phyloP scores from a whole-genome alignment of 768 basidiomycete species.

The Russula earlei region DNA sequence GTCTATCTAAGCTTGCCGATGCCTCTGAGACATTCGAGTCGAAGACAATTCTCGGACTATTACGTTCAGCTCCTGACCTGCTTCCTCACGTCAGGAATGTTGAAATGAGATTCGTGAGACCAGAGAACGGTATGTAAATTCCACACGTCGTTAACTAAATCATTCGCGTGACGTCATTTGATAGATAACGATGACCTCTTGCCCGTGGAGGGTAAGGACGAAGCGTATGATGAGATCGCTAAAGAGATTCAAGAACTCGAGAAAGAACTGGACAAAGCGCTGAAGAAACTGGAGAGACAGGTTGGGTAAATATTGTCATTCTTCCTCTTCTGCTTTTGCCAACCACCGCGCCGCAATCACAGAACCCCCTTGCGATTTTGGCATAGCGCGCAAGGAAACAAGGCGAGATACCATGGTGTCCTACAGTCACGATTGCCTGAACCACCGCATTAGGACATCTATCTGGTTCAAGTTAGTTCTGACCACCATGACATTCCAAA shows the following conservation, averaged over 20 bases:
- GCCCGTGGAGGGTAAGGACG: constrained; percentile 79
- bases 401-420: constrained; percentile 35
- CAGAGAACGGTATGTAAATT: constrained; percentile 45
- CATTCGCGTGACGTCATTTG: not conserved
- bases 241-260: constrained; percentile 65
- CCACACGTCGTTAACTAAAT: not conserved
- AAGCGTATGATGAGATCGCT: constrained; percentile 71
- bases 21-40: constrained; percentile 68
- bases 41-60: constrained; percentile 59
- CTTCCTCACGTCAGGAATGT: constrained; percentile 61
- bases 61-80: constrained; percentile 78
- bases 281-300: constrained; percentile 57
- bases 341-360: constrained; percentile 22
- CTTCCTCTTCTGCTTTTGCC: not conserved
- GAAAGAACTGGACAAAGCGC: constrained; percentile 52
- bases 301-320: constrained; percentile 41
- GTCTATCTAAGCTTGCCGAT: constrained; percentile 52
- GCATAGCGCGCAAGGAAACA: constrained; percentile 78
- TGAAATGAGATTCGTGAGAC: constrained; percentile 55
- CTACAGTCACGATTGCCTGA: not conserved
- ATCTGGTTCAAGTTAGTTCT: constrained; percentile 67
- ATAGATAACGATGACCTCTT: constrained; percentile 59
- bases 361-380: constrained; percentile 49
- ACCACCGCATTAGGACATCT: constrained; percentile 60
- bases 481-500: constrained; percentile 58